These are phyloP conservation scores for Trichosporon ovoides DNA, from an alignment of 1,284 basidiomycete species.

Conservation along the genomic window DNA sequence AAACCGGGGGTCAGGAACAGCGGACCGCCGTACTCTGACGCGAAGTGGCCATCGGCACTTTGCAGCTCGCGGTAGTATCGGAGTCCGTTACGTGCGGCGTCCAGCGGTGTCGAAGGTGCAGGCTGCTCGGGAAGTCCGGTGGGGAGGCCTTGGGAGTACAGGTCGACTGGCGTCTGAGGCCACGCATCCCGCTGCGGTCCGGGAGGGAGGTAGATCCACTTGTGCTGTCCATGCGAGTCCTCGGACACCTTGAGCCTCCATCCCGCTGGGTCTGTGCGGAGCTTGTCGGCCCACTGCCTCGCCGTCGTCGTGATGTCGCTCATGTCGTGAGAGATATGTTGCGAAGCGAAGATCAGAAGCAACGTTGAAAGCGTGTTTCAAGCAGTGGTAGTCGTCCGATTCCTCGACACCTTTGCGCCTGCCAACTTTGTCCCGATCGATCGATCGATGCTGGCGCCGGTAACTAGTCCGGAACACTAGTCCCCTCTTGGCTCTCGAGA, in stretches of 20 bases:
- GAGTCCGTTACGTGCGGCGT: constrained; percentile 80
- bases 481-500: too few relatives aligned
- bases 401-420: background rate
- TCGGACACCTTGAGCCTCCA: constrained; percentile 79
- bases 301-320: background rate
- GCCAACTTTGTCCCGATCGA: too few relatives aligned
- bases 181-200: constrained; percentile 61
- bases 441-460: too few relatives aligned
- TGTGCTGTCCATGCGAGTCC: constrained; percentile 68
- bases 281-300: constrained; percentile 7
- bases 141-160: constrained; percentile 81
- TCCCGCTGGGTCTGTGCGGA: constrained; percentile 60
- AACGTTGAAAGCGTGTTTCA: too few relatives aligned
- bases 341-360: too few relatives aligned
- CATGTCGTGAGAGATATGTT: too few relatives aligned
- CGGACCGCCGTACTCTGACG: constrained; percentile 77
- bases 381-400: background rate
- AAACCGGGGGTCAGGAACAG: constrained; percentile 86
- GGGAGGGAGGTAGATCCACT: constrained; percentile 76
- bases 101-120: constrained; percentile 59
- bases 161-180: constrained; percentile 73
- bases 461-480: too few relatives aligned
- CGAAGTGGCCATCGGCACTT: constrained; percentile 90
- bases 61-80: constrained; percentile 87
- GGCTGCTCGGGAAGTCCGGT: constrained; percentile 61